Base-by-base conservation (phyloP, 208 protist species). In the Angomonas ambiguus region DNA sequence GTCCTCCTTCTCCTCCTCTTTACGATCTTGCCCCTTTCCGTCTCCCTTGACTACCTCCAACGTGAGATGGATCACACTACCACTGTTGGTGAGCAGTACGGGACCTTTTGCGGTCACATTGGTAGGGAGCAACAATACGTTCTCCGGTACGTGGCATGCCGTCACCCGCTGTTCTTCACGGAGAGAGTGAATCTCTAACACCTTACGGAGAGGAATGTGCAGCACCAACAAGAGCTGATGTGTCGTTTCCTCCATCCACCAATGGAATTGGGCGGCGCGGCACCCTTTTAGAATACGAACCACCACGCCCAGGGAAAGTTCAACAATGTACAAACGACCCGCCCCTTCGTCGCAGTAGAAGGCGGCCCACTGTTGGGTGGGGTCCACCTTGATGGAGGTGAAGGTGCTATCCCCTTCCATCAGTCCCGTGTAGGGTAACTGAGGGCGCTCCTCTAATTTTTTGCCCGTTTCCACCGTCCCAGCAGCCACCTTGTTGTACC, bases 301-400 rank as follows among this genome's bases (percentile, higher is more conserved):
- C 10, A 92, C 38, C 8, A 72, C 53, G 28, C 84, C 77, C 24
- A 72, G 78, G 53, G 66, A 66, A 13, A 91, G 48, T 30, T 92
- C 81, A 10, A 69, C 74, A 4, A 95, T n/a, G 69, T 88, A 92
- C 49, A 95, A 71, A 41, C 85, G 83, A 1, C 89, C 85, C 18
- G 58, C 67, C 24, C 70, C 66, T 35, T 59, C 53, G 11, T 82
- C 73, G 2, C 77, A 58, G 35, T 75, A 84, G 33, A 88, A 79
- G 1, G 84, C 86, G 16, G 79, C 81, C 71, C 77, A 91, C 69
- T 91, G 82, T 16, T 80, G 74, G 22, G 82, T 80, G 0, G 86
- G 78, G 68, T 95, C 89, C 13, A 95, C 69, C 32, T 76, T 65
- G 18, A 95, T 72, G 0, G 34, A 56, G 38, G 59, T 69, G 48